Percentiles rank a stretch among this genome's conserved stretches.
These are phyloP conservation scores for Fusarium guadeloupense DNA, from an alignment of 2,329 filamentous ascomycete species.

Conservation along the genomic window DNA sequence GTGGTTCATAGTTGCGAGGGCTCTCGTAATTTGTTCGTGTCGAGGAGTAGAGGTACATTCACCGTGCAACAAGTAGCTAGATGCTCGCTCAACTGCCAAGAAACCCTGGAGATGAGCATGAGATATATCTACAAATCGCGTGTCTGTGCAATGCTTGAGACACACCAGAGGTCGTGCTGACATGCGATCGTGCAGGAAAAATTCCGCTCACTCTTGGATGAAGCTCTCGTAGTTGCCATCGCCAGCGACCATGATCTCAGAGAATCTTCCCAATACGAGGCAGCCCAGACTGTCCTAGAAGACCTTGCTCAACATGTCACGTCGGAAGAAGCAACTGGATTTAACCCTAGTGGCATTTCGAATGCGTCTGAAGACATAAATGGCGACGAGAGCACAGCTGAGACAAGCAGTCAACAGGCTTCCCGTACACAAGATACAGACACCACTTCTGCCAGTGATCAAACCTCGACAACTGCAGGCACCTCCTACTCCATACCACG, in stretches of 20 bases:
- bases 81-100: background rate
- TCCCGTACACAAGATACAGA: slow-evolving; percentile 45
- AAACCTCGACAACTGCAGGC: slow-evolving; percentile 37
- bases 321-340: slow-evolving; percentile 76
- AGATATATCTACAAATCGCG: slow-evolving; percentile 1
- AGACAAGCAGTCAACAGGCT: slow-evolving; percentile 44
- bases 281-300: slow-evolving; percentile 69
- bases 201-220: slow-evolving; percentile 79
- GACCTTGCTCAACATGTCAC: slow-evolving; percentile 70
- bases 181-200: slow-evolving; percentile 61
- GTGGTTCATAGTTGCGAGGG: slow-evolving; percentile 10
- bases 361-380: slow-evolving; percentile 47
- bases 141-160: background rate
- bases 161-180: slow-evolving; percentile 16
- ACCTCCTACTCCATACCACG: slow-evolving; percentile 37
- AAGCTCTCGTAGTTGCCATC: slow-evolving; percentile 80
- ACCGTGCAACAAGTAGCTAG: background rate
- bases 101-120: background rate
- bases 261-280: slow-evolving; percentile 59
- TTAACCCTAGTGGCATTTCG: slow-evolving; percentile 79
- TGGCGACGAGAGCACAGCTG: slow-evolving; percentile 37
- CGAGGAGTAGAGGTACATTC: background rate
- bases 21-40: background rate
- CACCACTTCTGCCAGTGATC: slow-evolving; percentile 41
- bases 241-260: slow-evolving; percentile 75